phyloP scores from a whole-genome alignment of 2,329 filamentous ascomycete species.

The Monosporascus sp. region DNA sequence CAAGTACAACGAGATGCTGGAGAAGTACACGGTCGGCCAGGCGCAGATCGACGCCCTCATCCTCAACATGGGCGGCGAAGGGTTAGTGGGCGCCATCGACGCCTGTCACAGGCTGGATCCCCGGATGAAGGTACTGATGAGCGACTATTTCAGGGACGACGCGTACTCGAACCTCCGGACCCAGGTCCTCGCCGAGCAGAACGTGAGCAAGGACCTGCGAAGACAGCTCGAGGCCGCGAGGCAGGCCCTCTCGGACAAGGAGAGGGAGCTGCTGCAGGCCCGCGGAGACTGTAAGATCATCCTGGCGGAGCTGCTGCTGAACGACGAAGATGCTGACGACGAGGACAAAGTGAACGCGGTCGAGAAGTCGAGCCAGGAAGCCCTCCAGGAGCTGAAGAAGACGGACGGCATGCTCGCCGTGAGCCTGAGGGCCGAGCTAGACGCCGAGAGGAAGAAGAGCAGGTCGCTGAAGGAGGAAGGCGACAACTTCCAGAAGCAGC shows the following conservation, averaged over 20 bases:
- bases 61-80: constrained; percentile 46
- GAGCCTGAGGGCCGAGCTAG: constrained; percentile 54
- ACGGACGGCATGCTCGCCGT: constrained; percentile 54
- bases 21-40: constrained; percentile 52
- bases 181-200: constrained; percentile 44
- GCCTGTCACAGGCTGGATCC: constrained; percentile 23
- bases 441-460: constrained; percentile 47
- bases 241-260: constrained; percentile 43
- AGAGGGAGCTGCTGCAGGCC: constrained; percentile 49
- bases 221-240: constrained; percentile 39
- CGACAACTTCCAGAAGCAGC: constrained; percentile 53
- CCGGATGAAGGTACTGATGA: constrained; percentile 38
- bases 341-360: constrained; percentile 42
- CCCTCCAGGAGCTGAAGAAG: constrained; percentile 53
- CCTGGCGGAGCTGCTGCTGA: constrained; percentile 14
- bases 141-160: constrained; percentile 44
- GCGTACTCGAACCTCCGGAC: constrained; percentile 48
- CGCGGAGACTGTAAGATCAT: constrained; percentile 45
- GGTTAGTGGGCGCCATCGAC: constrained; percentile 44
- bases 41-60: constrained; percentile 53
- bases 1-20: constrained; percentile 51
- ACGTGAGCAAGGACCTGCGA: constrained; percentile 36
- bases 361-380: constrained; percentile 48
- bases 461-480: constrained; percentile 44
- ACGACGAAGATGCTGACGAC: constrained; percentile 19